Evolutionary conservation across 2,329 filamentous ascomycete species (phyloP), one percentile per base, ranked within the genome.

Genomic region (Periglandula ipomoeae): DNA sequence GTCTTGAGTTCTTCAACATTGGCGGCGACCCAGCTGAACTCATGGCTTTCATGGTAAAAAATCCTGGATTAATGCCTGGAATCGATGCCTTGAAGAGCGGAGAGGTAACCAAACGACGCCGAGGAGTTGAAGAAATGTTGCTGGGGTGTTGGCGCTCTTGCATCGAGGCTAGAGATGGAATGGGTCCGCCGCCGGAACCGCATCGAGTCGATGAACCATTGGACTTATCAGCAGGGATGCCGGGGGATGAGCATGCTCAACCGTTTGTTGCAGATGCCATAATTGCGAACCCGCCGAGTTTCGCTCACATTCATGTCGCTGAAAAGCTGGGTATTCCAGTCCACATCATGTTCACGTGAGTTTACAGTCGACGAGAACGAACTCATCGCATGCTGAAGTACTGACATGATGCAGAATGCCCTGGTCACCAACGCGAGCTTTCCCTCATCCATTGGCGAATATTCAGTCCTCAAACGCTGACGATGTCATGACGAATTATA

Each of bases 11-110:
- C 64, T 89, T 85, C 64, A 78, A 69, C 52, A 85, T 89, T 46
- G 84, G 85, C n/a, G 85, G 85, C 3, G 84, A 89, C 60, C 85
- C 85, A 1, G 76, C 81, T 1, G 78, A 86, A 58, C 70, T 89
- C 39, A 89, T 89, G 85, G 87, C 88, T 3, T 94, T 91, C 59
- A 94, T 94, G 88, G 88, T 93, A 41, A 90, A 90, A 65, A 86
- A 93, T 56, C 87, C 89, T 0, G 87, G 88, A 0, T 70, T 95
- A 27, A 88, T 94, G 83, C 89, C 89, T 1, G 85, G 85, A 1
- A 79, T 91, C 50, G 84, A 90, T 44, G 82, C 85, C 1, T 66
- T 94, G 44, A 82, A 81, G 51, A 85, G 77, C 54, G 88, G 88
- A 7, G 88, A 93, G 60, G 79, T 95, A 44, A 82, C 78, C 38